phyloP scores from a whole-genome alignment of 2,329 filamentous ascomycete species.

The Pyrenophora teres region DNA sequence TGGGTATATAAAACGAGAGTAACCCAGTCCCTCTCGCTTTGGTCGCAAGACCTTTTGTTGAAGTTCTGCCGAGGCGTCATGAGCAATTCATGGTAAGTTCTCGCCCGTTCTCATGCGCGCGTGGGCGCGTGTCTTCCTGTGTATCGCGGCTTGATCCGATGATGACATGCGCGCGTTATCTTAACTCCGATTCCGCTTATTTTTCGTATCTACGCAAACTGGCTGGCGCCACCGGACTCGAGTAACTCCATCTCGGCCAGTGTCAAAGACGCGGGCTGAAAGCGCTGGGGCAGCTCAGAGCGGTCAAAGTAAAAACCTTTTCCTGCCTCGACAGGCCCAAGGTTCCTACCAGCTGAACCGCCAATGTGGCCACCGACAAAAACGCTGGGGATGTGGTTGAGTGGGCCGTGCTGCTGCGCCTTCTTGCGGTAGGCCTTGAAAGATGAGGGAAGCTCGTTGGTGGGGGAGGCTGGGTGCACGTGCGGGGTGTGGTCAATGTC shows the following conservation, averaged over 20 bases:
- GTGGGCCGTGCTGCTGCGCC: conserved; percentile 77
- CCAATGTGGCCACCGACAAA: conserved; percentile 55
- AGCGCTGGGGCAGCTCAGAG: conserved; percentile 82
- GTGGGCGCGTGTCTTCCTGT: conserved; percentile 28
- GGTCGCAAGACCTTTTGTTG: conserved; percentile 12
- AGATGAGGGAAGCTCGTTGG: conserved; percentile 66
- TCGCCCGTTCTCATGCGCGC: conserved; percentile 11
- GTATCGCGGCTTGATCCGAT: conserved; percentile 18
- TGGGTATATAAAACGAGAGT: conserved; percentile 41
- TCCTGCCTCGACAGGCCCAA: conserved; percentile 73
- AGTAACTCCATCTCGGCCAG: conserved; percentile 91
- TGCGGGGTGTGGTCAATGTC: conserved; percentile 75
- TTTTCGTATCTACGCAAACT: conserved; percentile 53
- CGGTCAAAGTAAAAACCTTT: conserved; percentile 85
- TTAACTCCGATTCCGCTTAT: conserved; percentile 16
- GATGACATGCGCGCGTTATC: conserved; percentile 18
- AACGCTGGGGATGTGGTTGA: conserved; percentile 49
- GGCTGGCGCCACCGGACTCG: conserved; percentile 85
- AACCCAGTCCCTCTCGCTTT: conserved; percentile 27
- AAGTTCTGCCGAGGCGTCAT: not conserved
- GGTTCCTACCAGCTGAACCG: conserved; percentile 66
- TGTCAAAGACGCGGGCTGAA: conserved; percentile 75
- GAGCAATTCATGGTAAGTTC: conserved; percentile 1
- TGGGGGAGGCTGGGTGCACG: conserved; percentile 73
- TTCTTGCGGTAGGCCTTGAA: conserved; percentile 80